A percentile compares a stretch with the other conserved stretches of the same genome.
Evolutionary conservation across 495 filamentous ascomycete genomes (phyloP).

Genomic region (Pyrenula aspistea): DNA sequence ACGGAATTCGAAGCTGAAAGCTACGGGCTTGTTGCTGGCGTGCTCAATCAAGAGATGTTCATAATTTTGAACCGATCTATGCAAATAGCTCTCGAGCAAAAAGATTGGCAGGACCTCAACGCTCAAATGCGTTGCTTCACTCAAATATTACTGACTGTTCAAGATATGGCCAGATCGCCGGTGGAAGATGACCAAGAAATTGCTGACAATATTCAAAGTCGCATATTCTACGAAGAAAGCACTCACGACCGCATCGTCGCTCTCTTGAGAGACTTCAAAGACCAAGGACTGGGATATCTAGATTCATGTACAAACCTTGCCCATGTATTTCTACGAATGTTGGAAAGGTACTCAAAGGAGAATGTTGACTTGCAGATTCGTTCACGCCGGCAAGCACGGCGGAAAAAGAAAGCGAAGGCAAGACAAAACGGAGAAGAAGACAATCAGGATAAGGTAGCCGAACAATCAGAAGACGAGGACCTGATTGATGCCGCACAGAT

Average conservation of each 20-base stretch:
- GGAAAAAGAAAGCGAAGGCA: constrained; percentile 50
- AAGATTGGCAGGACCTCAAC: constrained; percentile 76
- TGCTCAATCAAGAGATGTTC: constrained; percentile 86
- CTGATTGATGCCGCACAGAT: constrained; percentile 51
- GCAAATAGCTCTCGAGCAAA: constrained; percentile 65
- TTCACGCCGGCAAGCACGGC: constrained; percentile 54
- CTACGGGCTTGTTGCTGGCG: constrained; percentile 76
- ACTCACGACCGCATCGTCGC: constrained; percentile 78
- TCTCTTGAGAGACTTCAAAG: constrained; percentile 72
- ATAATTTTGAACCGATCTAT: constrained; percentile 75
- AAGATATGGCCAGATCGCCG: constrained; percentile 78
- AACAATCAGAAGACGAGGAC: constrained; percentile 68
- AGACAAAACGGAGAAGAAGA: constrained; percentile 17
- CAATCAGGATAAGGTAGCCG: constrained; percentile 36
- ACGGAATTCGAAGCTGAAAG: constrained; percentile 52
- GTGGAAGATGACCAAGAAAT: constrained; percentile 95
- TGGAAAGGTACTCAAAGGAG: constrained; percentile 89
- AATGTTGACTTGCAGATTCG: constrained; percentile 89
- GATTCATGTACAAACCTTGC: constrained; percentile 85
- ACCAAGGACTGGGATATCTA: constrained; percentile 87
- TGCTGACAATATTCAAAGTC: constrained; percentile 91
- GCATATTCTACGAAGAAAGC: constrained; percentile 95
- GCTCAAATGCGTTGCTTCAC: constrained; percentile 83
- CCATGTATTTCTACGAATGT: constrained; percentile 82
- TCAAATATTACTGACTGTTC: constrained; percentile 71